phyloP scores from a whole-genome alignment of 371 early-diverging fungal genomes.

The Cokeromyces recurvatus region DNA sequence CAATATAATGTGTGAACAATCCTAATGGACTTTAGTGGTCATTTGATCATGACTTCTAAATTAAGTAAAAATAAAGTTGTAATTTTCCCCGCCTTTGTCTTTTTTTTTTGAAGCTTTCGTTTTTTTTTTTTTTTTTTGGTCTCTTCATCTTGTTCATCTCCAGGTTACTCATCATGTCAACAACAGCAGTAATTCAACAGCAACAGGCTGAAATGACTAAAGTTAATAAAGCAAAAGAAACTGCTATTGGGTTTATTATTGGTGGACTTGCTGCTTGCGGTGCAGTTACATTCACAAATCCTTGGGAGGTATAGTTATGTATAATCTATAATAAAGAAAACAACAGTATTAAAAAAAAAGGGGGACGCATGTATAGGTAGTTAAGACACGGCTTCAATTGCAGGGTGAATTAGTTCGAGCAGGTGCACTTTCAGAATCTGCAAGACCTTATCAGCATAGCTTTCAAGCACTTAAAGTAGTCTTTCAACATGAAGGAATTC shows the following conservation, averaged over 20 bases:
- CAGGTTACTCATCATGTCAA: no score
- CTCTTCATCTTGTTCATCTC: no score
- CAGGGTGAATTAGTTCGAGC: conserved; percentile 84
- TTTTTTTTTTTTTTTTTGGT: no score
- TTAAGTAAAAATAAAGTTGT: no score
- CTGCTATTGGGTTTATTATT: conserved; percentile 57
- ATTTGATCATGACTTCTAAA: no score
- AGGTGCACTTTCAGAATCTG: conserved; percentile 42
- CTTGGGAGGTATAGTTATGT: conserved; percentile 89
- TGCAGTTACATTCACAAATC: conserved; percentile 93
- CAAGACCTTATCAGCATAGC: conserved; percentile 73
- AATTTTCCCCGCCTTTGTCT: no score
- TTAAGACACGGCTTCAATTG: conserved; percentile 93
- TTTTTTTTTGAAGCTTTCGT: no score
- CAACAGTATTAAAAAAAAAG: not conserved
- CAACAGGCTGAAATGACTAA: no score
- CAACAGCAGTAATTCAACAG: no score
- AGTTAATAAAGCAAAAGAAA: conserved; percentile 29
- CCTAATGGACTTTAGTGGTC: no score
- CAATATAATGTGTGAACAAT: no score
- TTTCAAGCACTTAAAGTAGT: conserved; percentile 78
- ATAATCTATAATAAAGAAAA: no score
- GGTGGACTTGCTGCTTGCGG: conserved; percentile 85
- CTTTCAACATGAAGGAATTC: conserved; percentile 75
- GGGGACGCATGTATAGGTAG: conserved; percentile 54